phyloP scores from a whole-genome alignment of 2,329 filamentous ascomycete species.

The Fusarium zealandicum region DNA sequence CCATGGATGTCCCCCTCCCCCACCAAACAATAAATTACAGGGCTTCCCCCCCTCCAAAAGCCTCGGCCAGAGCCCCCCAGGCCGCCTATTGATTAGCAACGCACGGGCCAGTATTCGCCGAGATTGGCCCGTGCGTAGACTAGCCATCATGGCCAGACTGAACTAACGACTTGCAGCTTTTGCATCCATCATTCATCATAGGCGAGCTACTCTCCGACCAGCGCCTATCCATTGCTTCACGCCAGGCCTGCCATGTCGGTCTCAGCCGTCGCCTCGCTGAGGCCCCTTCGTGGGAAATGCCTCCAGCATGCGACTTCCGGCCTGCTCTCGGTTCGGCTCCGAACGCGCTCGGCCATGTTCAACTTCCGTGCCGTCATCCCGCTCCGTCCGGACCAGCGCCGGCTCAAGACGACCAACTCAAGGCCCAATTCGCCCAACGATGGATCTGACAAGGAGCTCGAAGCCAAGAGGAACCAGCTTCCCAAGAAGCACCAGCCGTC shows the following conservation, averaged over 20 bases:
- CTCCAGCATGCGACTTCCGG: constrained; percentile 41
- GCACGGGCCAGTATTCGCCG: constrained; percentile 31
- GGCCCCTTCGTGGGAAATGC: constrained; percentile 44
- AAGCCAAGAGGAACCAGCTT: constrained; percentile 34
- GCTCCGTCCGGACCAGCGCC: constrained; percentile 39
- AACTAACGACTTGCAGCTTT: constrained; percentile 21
- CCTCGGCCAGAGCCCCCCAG: constrained; percentile 10
- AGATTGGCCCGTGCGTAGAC: constrained; percentile 31
- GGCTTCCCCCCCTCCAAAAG: constrained; percentile 1
- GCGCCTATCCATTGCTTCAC: constrained; percentile 10
- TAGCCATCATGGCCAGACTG: constrained; percentile 20
- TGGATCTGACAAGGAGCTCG: constrained; percentile 16
- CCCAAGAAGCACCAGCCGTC: constrained; percentile 36
- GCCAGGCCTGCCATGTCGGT: constrained; percentile 43
- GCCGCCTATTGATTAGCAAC: constrained; percentile 23
- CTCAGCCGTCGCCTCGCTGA: constrained; percentile 45
- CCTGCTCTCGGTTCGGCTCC: constrained; percentile 45
- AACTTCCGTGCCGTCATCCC: constrained; percentile 43
- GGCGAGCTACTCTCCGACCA: neutral
- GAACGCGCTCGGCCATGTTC: constrained; percentile 40
- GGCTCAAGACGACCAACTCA: constrained; percentile 40
- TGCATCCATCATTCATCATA: constrained; percentile 1
- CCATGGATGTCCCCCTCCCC: constrained; percentile 14
- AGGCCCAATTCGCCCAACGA: constrained; percentile 15
- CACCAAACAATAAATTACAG: constrained; percentile 19